Conservation (phyloP, 768 basidiomycete species). For the Amanita molliuscula region DNA sequence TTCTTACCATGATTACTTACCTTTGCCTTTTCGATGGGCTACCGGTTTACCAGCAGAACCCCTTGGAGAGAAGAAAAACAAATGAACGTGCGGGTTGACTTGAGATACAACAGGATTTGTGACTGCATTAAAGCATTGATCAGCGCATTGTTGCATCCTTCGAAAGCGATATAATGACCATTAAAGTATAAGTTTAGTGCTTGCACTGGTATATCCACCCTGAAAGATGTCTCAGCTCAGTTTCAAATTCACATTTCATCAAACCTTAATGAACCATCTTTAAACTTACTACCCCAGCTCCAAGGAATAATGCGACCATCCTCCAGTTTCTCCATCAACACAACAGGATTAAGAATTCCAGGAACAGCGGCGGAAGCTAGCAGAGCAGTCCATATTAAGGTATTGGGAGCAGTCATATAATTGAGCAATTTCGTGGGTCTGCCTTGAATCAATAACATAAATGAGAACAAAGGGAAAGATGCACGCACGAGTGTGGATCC, state of each 20-base stretch:
- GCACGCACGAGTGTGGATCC: constrained; percentile 68
- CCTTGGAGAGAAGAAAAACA: constrained; percentile 90
- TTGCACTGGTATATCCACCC: constrained; percentile 94
- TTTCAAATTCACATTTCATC: constrained; percentile 5
- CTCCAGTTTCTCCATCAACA: constrained; percentile 83
- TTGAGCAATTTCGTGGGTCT: constrained; percentile 95
- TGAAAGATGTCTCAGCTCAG: constrained; percentile 14
- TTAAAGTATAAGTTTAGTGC: constrained; percentile 84
- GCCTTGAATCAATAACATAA: constrained; percentile 4
- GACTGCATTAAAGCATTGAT: constrained; percentile 31
- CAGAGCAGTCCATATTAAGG: constrained; percentile 70
- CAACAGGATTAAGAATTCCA: constrained; percentile 91
- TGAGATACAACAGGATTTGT: constrained; percentile 92
- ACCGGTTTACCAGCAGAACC: constrained; percentile 91
- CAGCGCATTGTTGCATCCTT: not conserved
- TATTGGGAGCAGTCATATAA: constrained; percentile 93
- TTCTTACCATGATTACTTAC: constrained; percentile 19
- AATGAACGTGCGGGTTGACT: constrained; percentile 85
- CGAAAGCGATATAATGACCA: constrained; percentile 27
- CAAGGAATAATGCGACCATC: constrained; percentile 79
- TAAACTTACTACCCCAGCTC: constrained; percentile 93
- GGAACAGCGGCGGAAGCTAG: constrained; percentile 92
- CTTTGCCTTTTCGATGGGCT: constrained; percentile 89
- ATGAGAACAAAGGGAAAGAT: not conserved
- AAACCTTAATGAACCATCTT: constrained; percentile 82